Evolutionary conservation across 2,329 filamentous ascomycete genomes (phyloP), one percentile per base, ranked within the genome.

Genomic region (Sodiomyces alkalinus): DNA sequence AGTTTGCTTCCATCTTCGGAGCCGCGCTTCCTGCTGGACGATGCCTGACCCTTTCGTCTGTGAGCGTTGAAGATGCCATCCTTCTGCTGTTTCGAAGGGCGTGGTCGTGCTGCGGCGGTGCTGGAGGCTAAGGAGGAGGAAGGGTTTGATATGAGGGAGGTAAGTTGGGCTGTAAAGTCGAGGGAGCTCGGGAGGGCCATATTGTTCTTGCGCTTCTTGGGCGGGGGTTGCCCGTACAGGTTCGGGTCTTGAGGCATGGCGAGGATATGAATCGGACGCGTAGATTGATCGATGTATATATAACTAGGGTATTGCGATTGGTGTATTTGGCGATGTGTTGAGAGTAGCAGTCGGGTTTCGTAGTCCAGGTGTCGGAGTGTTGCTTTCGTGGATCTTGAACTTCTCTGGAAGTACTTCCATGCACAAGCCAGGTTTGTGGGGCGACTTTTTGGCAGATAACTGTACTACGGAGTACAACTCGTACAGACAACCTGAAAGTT

Each of bases 151-250:
- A 94, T 82, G 31, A 94, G 72, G 25, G 76, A 80, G 41, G 80
- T 78, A 37, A 96, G 71, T 39, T 90, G 80, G 8, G 82, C 81
- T n/a, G 80, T 74, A 58, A 98, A 96, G 47, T 83, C 74, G 30
- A 93, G 70, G 24, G 73, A 77, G 28, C 71, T 74, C 12, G 73
- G 77, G 12, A 85, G 70, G 12, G 73, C 71, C 32, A 81, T 69
- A 43, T 79, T 73, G 45, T 73, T 75, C 45, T 68, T 68, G 39
- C 69, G 64, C 42, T 74, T 74, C 51, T 85, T 87, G 8, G 68
- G 59, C 20, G 73, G 70, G 30, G 71, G 68, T 29, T 77, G 68
- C 45, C 83, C 83, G 53, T 94, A 94, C 10, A 94, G 68, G 37
- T 74, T 57, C 7, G 69, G 64, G 39, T 83, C 74, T 50, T 72